Conservation (phyloP, 106 monocot genomes). For the Agapanthus africanus region DNA sequence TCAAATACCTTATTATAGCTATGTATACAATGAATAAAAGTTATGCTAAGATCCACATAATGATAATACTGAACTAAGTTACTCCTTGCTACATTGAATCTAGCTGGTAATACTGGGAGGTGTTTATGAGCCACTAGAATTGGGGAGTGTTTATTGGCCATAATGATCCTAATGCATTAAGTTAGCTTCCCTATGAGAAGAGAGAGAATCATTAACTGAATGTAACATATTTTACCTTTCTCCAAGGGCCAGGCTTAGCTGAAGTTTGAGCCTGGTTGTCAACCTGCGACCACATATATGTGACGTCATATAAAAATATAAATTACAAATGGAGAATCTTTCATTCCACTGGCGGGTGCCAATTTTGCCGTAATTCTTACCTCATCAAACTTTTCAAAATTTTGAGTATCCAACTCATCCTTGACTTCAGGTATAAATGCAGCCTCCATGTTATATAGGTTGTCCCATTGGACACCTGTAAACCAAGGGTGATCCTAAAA, state of each 20-base stretch:
- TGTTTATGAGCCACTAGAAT: neutral
- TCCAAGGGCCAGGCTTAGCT: slow-evolving; percentile 74
- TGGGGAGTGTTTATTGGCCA: too few species aligned
- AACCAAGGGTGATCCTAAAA: slow-evolving; percentile 76
- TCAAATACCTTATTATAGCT: too few species aligned
- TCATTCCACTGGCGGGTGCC: neutral
- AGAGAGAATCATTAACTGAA: too few species aligned
- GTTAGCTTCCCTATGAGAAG: too few species aligned
- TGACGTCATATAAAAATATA: neutral
- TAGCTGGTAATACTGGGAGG: too few species aligned
- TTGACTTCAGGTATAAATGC: neutral
- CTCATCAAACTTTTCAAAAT: neutral
- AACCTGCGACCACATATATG: slow-evolving; percentile 28
- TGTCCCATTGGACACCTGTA: slow-evolving; percentile 12
- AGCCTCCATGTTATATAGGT: neutral
- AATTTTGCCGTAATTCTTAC: neutral
- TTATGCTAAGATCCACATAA: neutral
- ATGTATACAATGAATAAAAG: neutral
- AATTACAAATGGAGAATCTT: neutral
- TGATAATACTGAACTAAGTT: too few species aligned
- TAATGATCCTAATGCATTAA: neutral
- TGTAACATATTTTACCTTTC: slow-evolving; percentile 41
- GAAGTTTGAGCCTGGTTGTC: slow-evolving; percentile 33
- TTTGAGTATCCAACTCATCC: slow-evolving; percentile 1
- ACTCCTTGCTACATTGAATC: neutral